Conservation (phyloP, 768 basidiomycete species). For the Sutorius australiensis region DNA sequence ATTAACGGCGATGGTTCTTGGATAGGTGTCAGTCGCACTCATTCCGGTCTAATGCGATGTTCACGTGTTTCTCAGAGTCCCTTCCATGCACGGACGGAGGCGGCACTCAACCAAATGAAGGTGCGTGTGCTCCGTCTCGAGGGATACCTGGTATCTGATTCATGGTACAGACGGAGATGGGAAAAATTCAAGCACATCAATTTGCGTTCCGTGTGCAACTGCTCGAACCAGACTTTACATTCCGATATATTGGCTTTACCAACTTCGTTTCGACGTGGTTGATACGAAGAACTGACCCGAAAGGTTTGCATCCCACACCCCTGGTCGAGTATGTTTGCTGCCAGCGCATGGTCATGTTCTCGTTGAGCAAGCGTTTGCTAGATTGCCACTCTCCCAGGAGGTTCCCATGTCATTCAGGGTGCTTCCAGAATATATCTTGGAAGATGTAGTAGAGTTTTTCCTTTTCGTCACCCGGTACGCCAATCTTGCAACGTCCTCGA, state of each 20-base stretch:
- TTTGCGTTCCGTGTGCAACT: slow-evolving; percentile 83
- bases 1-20: slow-evolving; percentile 75
- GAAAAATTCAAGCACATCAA: slow-evolving; percentile 66
- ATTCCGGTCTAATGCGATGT: not conserved
- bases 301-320: slow-evolving; percentile 68
- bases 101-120: slow-evolving; percentile 74
- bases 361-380: slow-evolving; percentile 31
- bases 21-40: slow-evolving; percentile 60
- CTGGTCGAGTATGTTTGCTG: slow-evolving; percentile 53
- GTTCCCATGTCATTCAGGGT: slow-evolving; percentile 82
- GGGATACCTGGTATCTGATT: not conserved
- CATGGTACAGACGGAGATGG: slow-evolving; percentile 56
- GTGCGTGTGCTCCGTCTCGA: slow-evolving; percentile 30
- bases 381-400: slow-evolving; percentile 80
- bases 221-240: slow-evolving; percentile 79
- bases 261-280: slow-evolving; percentile 93
- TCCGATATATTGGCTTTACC: slow-evolving; percentile 77
- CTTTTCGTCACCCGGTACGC: slow-evolving; percentile 78
- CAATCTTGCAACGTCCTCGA: not conserved
- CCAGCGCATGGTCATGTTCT: not conserved
- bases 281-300: slow-evolving; percentile 84
- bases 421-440: slow-evolving; percentile 90
- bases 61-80: slow-evolving; percentile 48
- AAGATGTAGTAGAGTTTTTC: slow-evolving; percentile 89
- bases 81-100: slow-evolving; percentile 71